Evolutionary conservation across 768 basidiomycete species (phyloP), one percentile per base, ranked within the genome.

Genomic region (Strobilomyces confusus): DNA sequence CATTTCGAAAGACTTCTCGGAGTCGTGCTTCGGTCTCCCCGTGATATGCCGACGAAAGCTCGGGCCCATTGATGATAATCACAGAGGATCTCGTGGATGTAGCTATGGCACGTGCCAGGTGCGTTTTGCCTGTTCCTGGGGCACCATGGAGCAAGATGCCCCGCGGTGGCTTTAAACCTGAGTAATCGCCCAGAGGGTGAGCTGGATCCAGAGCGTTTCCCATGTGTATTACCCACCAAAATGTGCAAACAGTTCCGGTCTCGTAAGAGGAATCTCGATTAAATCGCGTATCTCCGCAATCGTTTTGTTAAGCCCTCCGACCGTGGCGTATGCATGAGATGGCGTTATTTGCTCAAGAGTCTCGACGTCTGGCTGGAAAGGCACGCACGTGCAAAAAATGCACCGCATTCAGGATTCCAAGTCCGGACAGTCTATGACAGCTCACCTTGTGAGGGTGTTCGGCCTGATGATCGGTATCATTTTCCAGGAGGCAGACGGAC

Each of bases 101-200:
- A 4, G 95, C 94, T 54, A 99, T 94, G 14, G 94, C 91, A 56
- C 93, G 86, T 12, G 97, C 95, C 2, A 99, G 77, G 64, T 97
- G 93, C 0, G 97, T 99, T 73, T 99, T 99, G 15, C 97, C 97
- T 9, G 97, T 98, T 34, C 97, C 97, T 3, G 97, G 93, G 12
- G 94, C 95, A 12, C 97, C 97, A 68, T 98, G 87, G 2, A 99
- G 80, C 19, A 98, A 80, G 42, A 98, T 88, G 5, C 97, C 97
- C 43, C 91, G 84, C n/a, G 95, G 95, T 15, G 95, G 95, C 62
- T 90, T 94, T n/a, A 99, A 77, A 33, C 90, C 92, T 82, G 50
- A 22, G 47, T 51, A n/a, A 55, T 45, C 42, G 36, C n/a, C 22
- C 13, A 44, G 36, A 23, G 23, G 30, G 22, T 49, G 52, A 58